Conservation (phyloP, 768 basidiomycete genomes). For the Neoboletus subvelutipes region DNA sequence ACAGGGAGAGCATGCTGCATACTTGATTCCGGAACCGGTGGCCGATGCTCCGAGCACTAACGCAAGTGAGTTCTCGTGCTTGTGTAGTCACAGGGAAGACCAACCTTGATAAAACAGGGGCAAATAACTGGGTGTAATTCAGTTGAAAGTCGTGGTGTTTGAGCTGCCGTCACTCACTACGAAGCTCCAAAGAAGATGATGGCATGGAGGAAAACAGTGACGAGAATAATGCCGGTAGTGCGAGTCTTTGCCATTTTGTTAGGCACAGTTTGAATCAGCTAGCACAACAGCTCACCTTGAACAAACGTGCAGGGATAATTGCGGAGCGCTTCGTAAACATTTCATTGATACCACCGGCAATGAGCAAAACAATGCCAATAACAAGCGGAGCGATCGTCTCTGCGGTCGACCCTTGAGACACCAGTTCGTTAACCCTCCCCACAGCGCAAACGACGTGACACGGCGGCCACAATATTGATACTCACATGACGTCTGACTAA, state of each 20-base stretch:
- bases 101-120: conserved; percentile 70
- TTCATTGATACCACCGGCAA: conserved; percentile 59
- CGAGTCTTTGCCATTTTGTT: conserved; percentile 50
- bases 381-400: conserved; percentile 63
- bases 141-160: background rate
- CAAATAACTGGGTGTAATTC: conserved; percentile 45
- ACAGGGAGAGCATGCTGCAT: conserved; percentile 11
- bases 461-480: conserved; percentile 1
- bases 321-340: conserved; percentile 60
- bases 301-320: conserved; percentile 72
- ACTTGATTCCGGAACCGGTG: conserved; percentile 67
- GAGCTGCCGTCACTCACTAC: conserved; percentile 21
- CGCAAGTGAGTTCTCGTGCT: conserved; percentile 6
- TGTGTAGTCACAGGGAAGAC: background rate
- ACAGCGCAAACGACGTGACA: background rate
- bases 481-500: conserved; percentile 66
- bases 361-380: conserved; percentile 53
- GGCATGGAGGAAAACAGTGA: conserved; percentile 62
- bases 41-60: conserved; percentile 68
- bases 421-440: background rate
- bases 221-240: conserved; percentile 62
- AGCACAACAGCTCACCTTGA: conserved; percentile 46
- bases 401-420: conserved; percentile 49
- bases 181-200: conserved; percentile 54
- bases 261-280: background rate